Base-by-base conservation (phyloP, 2,329 filamentous ascomycete genomes). In the Cadophora luteo-olivacea region DNA sequence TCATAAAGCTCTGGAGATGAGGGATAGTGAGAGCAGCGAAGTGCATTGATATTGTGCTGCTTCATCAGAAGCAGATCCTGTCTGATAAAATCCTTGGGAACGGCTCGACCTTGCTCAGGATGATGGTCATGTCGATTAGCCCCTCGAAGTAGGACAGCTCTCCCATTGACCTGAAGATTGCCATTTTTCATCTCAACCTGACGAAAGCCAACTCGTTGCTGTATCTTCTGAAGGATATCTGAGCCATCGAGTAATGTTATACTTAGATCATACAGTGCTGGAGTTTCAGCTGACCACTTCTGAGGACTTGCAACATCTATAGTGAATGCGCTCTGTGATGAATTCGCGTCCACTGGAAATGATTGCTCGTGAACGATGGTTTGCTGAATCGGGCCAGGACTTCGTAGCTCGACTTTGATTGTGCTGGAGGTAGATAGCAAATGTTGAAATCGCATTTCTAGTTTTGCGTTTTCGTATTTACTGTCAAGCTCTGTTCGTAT, bases 91-190 rank as follows among this genome's bases (percentile, higher is more conserved):
- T 85, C 82, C n/a, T 81, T 77, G 0, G 85, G 84, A 1, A 88
- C 84, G 1, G 85, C 80, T 14, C 86, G 82, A 9, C 86, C 86
- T 25, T 80, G 80, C 8, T 80, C 78, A 0, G 89, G 88, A 74
- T 92, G 89, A 74, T 92, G 90, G 67, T 93, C 91, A 74, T 92
- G 91, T 19, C 90, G 82, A 76, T 92, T 92, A 19, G 88, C 86
- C 19, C 90, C 90, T 33, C 86, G 84, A 70, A 92, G 82, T 2
- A 86, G 82, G 61, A 92, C 83, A 1, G 85, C 81, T 33, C 82
- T 81, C 4, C 89, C 89, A 67, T 92, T 92, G 72, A 92, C 88
- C 29, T 82, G 82, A 72, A 91, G 81, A 54, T 89, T 77, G 0
- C 88, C 86, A 60, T 87, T 81, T 65, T 85, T 86, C 62, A 90